phyloP scores from a whole-genome alignment of 169 alveolate species.

The Ichthyophthirius multifiliis region DNA sequence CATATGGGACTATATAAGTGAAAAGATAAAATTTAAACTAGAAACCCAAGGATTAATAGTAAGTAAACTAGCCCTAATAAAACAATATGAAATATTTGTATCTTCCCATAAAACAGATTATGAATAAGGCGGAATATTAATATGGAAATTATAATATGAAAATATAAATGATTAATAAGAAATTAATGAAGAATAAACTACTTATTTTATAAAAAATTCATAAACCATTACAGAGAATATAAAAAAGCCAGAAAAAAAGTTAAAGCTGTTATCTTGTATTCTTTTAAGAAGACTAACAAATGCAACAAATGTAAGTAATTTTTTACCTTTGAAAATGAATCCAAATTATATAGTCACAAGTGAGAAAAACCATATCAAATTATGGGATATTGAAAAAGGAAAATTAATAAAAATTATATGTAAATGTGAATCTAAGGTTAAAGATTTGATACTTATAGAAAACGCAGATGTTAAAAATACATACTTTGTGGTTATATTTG shows the following conservation, averaged over 20 bases:
- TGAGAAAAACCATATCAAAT: neutral
- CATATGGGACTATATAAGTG: neutral
- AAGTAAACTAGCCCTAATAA: neutral
- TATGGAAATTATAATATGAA: neutral
- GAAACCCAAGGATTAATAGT: neutral
- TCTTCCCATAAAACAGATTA: neutral
- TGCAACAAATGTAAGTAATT: neutral
- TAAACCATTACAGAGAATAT: too few species aligned
- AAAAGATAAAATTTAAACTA: neutral
- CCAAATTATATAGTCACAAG: conserved; percentile 3
- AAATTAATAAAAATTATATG: neutral
- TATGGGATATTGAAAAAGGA: neutral
- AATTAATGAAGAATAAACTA: neutral
- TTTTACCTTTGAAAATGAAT: neutral
- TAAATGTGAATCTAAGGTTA: neutral
- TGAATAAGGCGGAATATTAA: neutral
- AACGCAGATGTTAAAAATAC: neutral
- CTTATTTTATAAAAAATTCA: too few species aligned
- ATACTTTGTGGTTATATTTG: neutral
- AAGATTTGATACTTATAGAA: neutral
- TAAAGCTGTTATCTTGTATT: neutral
- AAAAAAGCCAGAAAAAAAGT: too few species aligned
- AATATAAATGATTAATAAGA: neutral
- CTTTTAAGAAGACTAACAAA: neutral
- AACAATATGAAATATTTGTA: neutral